phyloP scores from a whole-genome alignment of 305 asterid species.

The Fraxinus velutina region DNA sequence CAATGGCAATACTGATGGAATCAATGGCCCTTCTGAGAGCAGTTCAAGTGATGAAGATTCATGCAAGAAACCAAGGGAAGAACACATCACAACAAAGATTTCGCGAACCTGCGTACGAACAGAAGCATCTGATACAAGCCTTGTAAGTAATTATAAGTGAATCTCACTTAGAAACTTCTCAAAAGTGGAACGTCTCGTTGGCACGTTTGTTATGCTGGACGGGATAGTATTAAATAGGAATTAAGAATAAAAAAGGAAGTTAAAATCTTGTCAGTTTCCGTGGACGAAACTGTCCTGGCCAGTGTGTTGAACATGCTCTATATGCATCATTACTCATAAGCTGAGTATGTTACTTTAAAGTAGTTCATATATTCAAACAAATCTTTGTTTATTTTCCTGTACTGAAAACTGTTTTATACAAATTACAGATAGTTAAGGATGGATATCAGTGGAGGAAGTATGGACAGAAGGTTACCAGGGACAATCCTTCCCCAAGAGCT shows the following conservation, averaged over 20 bases:
- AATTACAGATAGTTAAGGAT: conserved; percentile 62
- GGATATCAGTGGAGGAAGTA: conserved; percentile 80
- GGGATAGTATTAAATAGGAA: background rate
- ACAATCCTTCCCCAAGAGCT: conserved; percentile 80
- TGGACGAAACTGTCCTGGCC: background rate
- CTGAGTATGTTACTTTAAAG: background rate
- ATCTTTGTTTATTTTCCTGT: background rate
- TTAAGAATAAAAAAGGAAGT: background rate
- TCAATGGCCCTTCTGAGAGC: conserved; percentile 51
- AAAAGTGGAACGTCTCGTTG: background rate
- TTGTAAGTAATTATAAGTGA: conserved; percentile 45
- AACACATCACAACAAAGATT: conserved; percentile 56
- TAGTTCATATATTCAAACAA: background rate
- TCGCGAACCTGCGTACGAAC: conserved; percentile 49
- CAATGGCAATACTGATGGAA: background rate
- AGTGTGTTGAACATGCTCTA: background rate
- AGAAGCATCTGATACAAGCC: conserved; percentile 77
- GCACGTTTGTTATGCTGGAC: background rate
- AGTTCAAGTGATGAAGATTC: conserved; percentile 80
- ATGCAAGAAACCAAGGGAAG: conserved; percentile 55
- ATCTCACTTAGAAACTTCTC: background rate
- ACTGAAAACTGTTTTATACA: conserved; percentile 1
- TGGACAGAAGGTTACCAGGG: conserved; percentile 76
- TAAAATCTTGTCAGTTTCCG: background rate
- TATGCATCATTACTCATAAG: background rate